Conservation (phyloP, 2,329 filamentous ascomycete genomes). For the Ambrosiella beaveri region DNA sequence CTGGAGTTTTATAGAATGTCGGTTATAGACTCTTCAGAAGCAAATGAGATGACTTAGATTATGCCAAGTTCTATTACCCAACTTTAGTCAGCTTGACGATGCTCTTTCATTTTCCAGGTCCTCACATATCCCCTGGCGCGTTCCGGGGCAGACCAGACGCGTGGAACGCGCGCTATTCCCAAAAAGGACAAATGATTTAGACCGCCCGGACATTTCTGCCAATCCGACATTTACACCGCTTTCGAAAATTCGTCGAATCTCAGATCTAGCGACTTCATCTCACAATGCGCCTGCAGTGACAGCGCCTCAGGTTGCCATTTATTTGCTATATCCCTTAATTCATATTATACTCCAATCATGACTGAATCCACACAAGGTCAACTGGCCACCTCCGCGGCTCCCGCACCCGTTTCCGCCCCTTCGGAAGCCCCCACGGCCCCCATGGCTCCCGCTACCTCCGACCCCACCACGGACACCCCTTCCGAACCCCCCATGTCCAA, state of each 20-base stretch:
- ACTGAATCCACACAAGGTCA: neutral
- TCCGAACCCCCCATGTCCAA: conserved; percentile 46
- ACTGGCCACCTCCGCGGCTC: neutral
- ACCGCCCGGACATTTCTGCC: conserved; percentile 11
- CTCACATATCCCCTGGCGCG: conserved; percentile 2
- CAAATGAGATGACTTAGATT: neutral
- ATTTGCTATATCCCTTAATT: neutral
- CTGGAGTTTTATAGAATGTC: neutral
- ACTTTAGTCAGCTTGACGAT: neutral
- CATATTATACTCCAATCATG: neutral
- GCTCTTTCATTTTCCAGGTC: conserved; percentile 2
- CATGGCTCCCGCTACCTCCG: neutral
- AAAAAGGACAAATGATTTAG: conserved; percentile 9
- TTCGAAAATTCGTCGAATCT: conserved; percentile 10
- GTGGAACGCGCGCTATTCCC: conserved; percentile 2
- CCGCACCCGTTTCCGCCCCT: neutral
- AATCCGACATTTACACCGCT: conserved; percentile 1
- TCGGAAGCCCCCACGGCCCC: neutral
- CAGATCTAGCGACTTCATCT: neutral
- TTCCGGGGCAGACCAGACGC: conserved; percentile 1
- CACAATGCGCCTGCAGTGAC: too few relatives aligned
- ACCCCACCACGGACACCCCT: conserved; percentile 2
- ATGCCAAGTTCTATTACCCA: neutral
- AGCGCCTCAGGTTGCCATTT: neutral
- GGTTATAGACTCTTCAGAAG: neutral